Conservation (phyloP, 140 eudicot species). For the Bidens hawaiensis region DNA sequence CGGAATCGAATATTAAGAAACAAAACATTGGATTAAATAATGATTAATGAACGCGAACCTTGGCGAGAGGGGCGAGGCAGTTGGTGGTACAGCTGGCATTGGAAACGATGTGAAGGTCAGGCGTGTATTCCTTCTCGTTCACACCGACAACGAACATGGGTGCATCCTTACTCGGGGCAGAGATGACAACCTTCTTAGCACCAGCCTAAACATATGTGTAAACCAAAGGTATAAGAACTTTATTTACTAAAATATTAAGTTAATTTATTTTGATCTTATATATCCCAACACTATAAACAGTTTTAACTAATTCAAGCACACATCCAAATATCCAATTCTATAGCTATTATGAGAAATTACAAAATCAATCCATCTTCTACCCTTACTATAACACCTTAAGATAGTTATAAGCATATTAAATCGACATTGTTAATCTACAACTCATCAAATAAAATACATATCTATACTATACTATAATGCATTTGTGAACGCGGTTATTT, state of each 20-base stretch:
- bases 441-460: neutral
- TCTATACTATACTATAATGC: no score
- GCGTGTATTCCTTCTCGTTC: constrained; percentile 57
- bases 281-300: neutral
- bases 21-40: neutral
- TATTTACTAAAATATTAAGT: neutral
- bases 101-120: constrained; percentile 54
- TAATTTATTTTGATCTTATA: neutral
- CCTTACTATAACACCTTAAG: neutral
- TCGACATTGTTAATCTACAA: no score
- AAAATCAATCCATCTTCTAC: neutral
- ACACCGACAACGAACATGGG: constrained; percentile 73
- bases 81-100: constrained; percentile 67
- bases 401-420: neutral
- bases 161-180: constrained; percentile 74
- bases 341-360: neutral
- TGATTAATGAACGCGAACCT: constrained; percentile 24
- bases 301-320: neutral
- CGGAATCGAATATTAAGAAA: neutral
- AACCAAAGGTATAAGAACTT: neutral
- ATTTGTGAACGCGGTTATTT: no score
- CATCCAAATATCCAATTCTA: neutral
- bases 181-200: constrained; percentile 62
- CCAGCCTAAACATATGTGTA: constrained; percentile 42
- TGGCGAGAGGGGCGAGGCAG: constrained; percentile 67